Evolutionary conservation across 1,284 basidiomycete genomes (phyloP).

Genomic region (Lentinula novae-zelandiae): DNA sequence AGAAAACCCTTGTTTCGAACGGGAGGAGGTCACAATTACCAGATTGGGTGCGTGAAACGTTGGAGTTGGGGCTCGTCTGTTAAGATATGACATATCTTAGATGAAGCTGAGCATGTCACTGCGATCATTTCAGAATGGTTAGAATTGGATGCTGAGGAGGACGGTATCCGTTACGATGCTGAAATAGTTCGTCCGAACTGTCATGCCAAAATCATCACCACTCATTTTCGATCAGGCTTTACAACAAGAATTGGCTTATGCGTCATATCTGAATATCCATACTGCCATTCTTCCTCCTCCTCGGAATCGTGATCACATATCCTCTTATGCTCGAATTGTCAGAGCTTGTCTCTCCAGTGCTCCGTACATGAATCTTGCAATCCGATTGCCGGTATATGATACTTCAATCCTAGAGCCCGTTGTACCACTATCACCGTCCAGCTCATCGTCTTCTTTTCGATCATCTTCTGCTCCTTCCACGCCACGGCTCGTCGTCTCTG

Average conservation of each 20-base stretch:
- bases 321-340: conserved; percentile 91
- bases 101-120: conserved; percentile 80
- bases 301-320: conserved; percentile 77
- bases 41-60: conserved; percentile 61
- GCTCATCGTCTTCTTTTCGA: conserved; percentile 14
- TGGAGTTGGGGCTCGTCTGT: not conserved
- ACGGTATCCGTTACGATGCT: conserved; percentile 93
- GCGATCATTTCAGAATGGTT: conserved; percentile 91
- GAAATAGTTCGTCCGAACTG: conserved; percentile 68
- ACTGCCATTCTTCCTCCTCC: conserved; percentile 90
- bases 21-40: conserved; percentile 87
- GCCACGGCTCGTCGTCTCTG: conserved; percentile 34
- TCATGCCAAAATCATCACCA: not conserved
- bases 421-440: conserved; percentile 21
- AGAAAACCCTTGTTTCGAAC: conserved; percentile 71
- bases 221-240: conserved; percentile 60
- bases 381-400: conserved; percentile 84
- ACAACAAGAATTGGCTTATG: conserved; percentile 90
- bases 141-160: conserved; percentile 89
- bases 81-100: conserved; percentile 33
- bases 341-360: conserved; percentile 70
- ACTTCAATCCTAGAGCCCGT: conserved; percentile 44
- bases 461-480: conserved; percentile 28
- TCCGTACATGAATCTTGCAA: conserved; percentile 73
- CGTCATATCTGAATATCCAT: conserved; percentile 86